A percentile compares a stretch with the other conserved stretches of the same genome.
Evolutionary conservation across 148 eudicot species (phyloP).

Genomic region (Oxyria digyna): DNA sequence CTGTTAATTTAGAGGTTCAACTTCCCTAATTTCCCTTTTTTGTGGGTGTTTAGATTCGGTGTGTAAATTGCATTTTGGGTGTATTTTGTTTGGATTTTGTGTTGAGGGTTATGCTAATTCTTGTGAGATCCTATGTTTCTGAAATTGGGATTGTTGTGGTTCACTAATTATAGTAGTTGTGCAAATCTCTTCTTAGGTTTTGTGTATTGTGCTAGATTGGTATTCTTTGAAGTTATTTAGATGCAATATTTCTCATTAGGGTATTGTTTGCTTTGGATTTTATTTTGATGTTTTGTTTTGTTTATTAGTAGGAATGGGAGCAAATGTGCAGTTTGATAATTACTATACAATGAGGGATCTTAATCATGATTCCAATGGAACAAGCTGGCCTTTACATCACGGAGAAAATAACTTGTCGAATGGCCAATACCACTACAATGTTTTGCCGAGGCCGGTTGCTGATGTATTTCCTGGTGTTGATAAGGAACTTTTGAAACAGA

Average conservation of each 20-base stretch:
- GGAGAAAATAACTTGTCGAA: slow-evolving; percentile 39
- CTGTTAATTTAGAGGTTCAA: neutral
- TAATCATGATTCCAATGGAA: slow-evolving; percentile 54
- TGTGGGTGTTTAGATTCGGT: neutral
- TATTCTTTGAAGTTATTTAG: neutral
- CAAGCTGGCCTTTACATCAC: slow-evolving; percentile 54
- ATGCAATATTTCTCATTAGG: neutral
- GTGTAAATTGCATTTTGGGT: slow-evolving; percentile 4
- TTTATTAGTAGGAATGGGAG: slow-evolving; percentile 69
- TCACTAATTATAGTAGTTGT: neutral
- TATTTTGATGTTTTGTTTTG: slow-evolving; percentile 10
- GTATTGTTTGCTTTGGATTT: neutral
- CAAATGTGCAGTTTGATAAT: slow-evolving; percentile 55
- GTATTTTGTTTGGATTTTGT: neutral
- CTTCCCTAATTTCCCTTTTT: neutral
- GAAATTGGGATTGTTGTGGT: neutral
- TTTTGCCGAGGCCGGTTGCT: slow-evolving; percentile 21
- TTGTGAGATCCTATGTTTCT: too few species aligned
- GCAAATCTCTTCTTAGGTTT: neutral
- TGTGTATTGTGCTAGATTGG: too few species aligned
- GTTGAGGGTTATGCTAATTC: neutral
- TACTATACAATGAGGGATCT: slow-evolving; percentile 61
- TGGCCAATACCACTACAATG: slow-evolving; percentile 40
- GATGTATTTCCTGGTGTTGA: slow-evolving; percentile 38
- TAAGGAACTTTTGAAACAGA: slow-evolving; percentile 63